Base-by-base conservation (phyloP, 2,329 filamentous ascomycete genomes). In the Fusarium caatingaense region DNA sequence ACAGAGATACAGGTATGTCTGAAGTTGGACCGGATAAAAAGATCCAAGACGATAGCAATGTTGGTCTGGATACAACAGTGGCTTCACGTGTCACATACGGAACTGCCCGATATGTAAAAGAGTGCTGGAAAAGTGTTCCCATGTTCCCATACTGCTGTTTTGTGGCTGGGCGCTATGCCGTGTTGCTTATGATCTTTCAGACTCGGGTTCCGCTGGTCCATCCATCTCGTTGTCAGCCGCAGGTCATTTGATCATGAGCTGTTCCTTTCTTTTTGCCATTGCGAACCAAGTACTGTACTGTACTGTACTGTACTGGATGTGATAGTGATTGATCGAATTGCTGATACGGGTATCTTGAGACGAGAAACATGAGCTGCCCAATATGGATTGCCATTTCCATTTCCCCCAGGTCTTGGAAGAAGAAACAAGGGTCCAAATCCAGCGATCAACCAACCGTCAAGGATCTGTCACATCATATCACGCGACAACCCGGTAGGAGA, bases 401-500 rank as follows among this genome's bases (percentile, higher is more conserved):
- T 66, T 62, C 57, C 70, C 71, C 71, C 71, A 59, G 71, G 66
- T 68, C 60, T 69, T 50, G 20, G 48, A 65, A 55, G 60, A 56
- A 64, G 50, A 50, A 50, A 54, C 69, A 72, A 59, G 68, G 70
- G 59, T 60, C 71, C 68, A 57, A 51, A 65, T 57, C 40, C 51
- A 61, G 55, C 49, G 30, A 41, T 40, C 61, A 64, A 37, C 37
- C 41, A 30, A 34, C 50, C 50, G 21, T 20, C 49, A 64, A 53
- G 45, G 21, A 23, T 34, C 37, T 54, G 61, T 70, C 59, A 42
- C 54, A 37, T 37, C 34, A 37, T 37, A 74, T 75, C 73, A 75
- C 73, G 72, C 73, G 69, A 75, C 68, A 73, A 72, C 60, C 54
- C 71, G 64, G 48, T 49, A 55, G 46, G 45, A 49, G 30, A 66